phyloP scores from a whole-genome alignment of 495 filamentous ascomycete genomes.

The Lasiosphaeria miniovina region DNA sequence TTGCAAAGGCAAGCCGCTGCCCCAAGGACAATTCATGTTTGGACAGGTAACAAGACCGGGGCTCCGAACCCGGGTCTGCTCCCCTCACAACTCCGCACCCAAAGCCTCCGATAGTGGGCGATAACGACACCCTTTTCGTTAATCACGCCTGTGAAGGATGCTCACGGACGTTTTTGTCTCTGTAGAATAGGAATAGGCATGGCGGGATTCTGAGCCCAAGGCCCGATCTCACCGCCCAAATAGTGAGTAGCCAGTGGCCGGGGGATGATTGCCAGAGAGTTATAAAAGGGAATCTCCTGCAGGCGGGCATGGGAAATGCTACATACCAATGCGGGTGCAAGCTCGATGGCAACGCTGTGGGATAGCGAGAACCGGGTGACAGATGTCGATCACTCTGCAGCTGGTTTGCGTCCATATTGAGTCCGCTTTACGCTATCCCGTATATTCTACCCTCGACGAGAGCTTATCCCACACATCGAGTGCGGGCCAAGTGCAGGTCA shows the following conservation, averaged over 20 bases:
- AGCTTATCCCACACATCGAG: constrained; percentile 11
- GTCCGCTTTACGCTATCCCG: background rate
- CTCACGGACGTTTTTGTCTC: constrained; percentile 8
- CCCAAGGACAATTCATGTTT: background rate
- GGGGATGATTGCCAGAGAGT: background rate
- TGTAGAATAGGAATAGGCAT: background rate
- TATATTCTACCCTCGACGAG: background rate
- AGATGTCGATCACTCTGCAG: constrained; percentile 25
- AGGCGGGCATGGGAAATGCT: constrained; percentile 20
- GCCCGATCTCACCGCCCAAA: constrained; percentile 10
- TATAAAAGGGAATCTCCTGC: constrained; percentile 9
- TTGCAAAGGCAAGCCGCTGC: constrained; percentile 2
- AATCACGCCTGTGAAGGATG: constrained; percentile 7
- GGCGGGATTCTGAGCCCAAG: background rate
- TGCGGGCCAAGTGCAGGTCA: background rate
- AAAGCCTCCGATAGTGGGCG: background rate
- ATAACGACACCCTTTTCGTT: background rate
- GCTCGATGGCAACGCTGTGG: constrained; percentile 5
- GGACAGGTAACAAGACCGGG: background rate
- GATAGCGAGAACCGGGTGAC: constrained; percentile 23
- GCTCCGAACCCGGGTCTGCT: background rate
- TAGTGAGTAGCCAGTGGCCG: background rate
- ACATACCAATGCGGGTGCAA: constrained; percentile 17
- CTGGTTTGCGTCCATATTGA: background rate
- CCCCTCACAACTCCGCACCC: too few species aligned